These are phyloP conservation scores for Solanum arcanum DNA, from an alignment of 257 asterid genomes.

Conservation along the genomic window DNA sequence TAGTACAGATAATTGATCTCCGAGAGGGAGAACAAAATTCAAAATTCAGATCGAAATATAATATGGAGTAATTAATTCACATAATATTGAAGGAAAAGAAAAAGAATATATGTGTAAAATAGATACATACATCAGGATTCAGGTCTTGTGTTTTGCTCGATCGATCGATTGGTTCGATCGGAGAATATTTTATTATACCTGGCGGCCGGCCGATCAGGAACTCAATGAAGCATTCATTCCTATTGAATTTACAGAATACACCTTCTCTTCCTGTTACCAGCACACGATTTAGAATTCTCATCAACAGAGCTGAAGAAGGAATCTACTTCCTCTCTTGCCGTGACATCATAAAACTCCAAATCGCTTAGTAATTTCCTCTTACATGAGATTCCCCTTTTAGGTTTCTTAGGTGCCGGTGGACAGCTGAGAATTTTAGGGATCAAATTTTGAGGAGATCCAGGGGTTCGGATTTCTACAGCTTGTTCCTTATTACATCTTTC, in stretches of 20 bases:
- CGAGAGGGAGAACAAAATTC: neutral
- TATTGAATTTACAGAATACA: constrained; percentile 11
- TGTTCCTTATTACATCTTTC: neutral
- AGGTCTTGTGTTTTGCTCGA: neutral
- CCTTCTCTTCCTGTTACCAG: constrained; percentile 18
- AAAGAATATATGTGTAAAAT: neutral
- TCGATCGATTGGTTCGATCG: neutral
- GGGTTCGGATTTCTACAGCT: constrained; percentile 25
- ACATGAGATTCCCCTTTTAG: constrained; percentile 22
- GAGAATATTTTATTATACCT: neutral
- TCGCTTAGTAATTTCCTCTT: constrained; percentile 30
- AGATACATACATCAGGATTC: neutral
- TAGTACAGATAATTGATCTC: neutral
- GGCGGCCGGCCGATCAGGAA: neutral
- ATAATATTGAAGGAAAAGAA: neutral
- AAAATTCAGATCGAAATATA: neutral
- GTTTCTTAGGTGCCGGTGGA: constrained; percentile 59
- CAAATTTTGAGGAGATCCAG: constrained; percentile 30
- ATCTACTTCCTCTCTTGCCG: constrained; percentile 29
- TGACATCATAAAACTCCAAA: constrained; percentile 29
- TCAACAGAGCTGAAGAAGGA: constrained; percentile 27
- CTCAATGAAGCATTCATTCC: neutral
- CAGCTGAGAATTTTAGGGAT: constrained; percentile 33
- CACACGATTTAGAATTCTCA: neutral
- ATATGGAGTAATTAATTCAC: neutral